phyloP scores from a whole-genome alignment of 768 basidiomycete species.

The Suillus placidus region DNA sequence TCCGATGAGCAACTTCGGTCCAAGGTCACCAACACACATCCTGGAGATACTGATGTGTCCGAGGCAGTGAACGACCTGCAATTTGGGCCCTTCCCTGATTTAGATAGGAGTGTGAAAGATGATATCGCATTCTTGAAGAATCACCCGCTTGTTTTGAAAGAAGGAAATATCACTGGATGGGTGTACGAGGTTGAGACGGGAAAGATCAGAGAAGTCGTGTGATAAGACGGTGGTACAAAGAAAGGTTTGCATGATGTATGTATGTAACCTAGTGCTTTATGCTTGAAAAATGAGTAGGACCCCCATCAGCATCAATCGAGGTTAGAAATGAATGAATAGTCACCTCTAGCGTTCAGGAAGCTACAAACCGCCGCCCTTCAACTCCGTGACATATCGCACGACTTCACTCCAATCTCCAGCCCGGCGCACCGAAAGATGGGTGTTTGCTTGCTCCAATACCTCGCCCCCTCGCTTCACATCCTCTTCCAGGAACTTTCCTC shows the following conservation, averaged over 20 bases:
- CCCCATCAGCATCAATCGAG: background rate
- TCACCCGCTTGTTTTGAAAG: slow-evolving; percentile 56
- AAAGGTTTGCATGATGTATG: background rate
- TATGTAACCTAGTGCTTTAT: background rate
- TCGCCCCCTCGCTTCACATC: slow-evolving; percentile 37
- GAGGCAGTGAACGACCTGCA: slow-evolving; percentile 55
- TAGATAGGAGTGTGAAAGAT: slow-evolving; percentile 56
- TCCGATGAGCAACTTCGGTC: slow-evolving; percentile 49
- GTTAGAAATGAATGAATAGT: background rate
- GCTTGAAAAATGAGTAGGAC: background rate
- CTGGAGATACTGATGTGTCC: slow-evolving; percentile 40
- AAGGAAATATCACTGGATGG: slow-evolving; percentile 64
- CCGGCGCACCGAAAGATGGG: slow-evolving; percentile 47
- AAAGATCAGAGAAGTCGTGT: slow-evolving; percentile 43
- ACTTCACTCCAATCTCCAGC: slow-evolving; percentile 65
- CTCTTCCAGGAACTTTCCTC: slow-evolving; percentile 60
- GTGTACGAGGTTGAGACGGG: slow-evolving; percentile 65
- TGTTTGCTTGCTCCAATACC: slow-evolving; percentile 46
- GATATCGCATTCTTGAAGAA: slow-evolving; percentile 63
- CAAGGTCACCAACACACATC: slow-evolving; percentile 50
- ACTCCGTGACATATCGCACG: slow-evolving; percentile 24
- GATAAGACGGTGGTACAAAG: background rate
- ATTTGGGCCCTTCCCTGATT: slow-evolving; percentile 40
- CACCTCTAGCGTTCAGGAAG: background rate
- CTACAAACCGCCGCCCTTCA: slow-evolving; percentile 3